These are phyloP conservation scores for Ophiostoma sp. DNA, from an alignment of 2,329 filamentous ascomycete genomes.

Conservation along the genomic window DNA sequence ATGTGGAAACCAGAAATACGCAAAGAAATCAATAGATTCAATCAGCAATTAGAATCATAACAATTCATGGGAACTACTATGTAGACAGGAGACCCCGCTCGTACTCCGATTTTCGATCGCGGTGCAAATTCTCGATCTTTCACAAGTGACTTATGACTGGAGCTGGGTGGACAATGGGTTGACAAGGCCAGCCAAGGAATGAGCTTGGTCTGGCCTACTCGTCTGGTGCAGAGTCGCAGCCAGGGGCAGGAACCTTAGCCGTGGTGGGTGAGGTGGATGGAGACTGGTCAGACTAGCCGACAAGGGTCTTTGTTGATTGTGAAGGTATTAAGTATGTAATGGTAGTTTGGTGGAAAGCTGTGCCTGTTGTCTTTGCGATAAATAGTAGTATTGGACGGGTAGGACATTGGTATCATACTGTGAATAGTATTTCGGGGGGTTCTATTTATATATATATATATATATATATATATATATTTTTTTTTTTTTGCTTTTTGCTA, in stretches of 20 bases:
- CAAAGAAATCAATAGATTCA: background rate
- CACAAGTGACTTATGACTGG: background rate
- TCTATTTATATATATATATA: too few species aligned
- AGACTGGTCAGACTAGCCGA: background rate
- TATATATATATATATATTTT: too few species aligned
- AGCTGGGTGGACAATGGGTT: background rate
- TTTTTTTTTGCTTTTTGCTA: too few species aligned
- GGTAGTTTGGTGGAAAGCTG: background rate
- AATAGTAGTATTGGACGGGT: too few species aligned
- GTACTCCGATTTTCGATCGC: background rate
- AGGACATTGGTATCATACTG: too few species aligned
- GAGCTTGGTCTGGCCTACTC: background rate
- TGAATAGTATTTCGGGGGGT: too few species aligned
- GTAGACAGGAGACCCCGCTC: background rate
- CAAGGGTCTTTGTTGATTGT: constrained; percentile 8
- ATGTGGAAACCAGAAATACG: too few species aligned
- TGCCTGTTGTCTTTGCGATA: too few species aligned
- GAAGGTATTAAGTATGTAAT: too few species aligned
- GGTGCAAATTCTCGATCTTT: constrained; percentile 13
- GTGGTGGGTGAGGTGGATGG: background rate
- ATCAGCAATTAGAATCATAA: background rate
- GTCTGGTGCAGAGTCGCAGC: background rate
- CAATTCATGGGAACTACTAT: too few species aligned
- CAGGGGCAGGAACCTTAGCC: constrained; percentile 11
- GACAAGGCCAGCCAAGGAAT: background rate